Percentiles rank a stretch among this genome's conserved stretches.
Evolutionary conservation across 805 yeast genomes (phyloP).

Genomic region (Ascoidea asiatica): DNA sequence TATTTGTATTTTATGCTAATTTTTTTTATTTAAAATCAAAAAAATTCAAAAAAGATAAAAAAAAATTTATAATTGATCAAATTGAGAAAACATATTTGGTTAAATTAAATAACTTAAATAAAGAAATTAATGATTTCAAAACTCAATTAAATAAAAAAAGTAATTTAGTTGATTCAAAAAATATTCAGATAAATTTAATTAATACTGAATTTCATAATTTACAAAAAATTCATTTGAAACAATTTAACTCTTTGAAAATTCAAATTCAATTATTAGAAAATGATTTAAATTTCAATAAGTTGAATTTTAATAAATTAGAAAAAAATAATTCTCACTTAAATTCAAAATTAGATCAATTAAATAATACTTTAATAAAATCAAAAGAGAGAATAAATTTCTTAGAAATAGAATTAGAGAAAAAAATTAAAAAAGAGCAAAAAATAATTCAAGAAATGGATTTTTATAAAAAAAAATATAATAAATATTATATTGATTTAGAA

Average conservation of each 20-base stretch:
- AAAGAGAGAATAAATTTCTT: neutral
- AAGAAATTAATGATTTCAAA: slow-evolving; percentile 4
- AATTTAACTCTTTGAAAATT: neutral
- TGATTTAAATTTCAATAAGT: neutral
- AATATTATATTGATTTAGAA: neutral
- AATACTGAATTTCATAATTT: slow-evolving; percentile 11
- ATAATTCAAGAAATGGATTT: neutral
- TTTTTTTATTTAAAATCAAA: too few species aligned
- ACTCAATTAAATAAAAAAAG: slow-evolving; percentile 7
- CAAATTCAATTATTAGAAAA: neutral
- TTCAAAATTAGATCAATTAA: neutral
- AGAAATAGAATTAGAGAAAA: neutral
- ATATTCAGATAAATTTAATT: slow-evolving; percentile 10
- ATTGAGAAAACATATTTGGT: slow-evolving; percentile 12
- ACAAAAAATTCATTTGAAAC: slow-evolving; percentile 6
- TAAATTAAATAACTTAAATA: slow-evolving; percentile 6
- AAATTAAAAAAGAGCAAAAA: neutral
- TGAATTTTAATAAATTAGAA: neutral
- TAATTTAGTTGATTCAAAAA: slow-evolving; percentile 9
- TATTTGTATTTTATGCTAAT: too few species aligned
- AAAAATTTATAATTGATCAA: slow-evolving; percentile 18
- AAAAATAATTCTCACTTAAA: neutral
- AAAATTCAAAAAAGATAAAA: slow-evolving; percentile 10
- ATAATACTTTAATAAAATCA: neutral
- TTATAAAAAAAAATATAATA: too few species aligned